Evolutionary conservation across 331 rosid species (phyloP).

Genomic region (Malus hybrid): DNA sequence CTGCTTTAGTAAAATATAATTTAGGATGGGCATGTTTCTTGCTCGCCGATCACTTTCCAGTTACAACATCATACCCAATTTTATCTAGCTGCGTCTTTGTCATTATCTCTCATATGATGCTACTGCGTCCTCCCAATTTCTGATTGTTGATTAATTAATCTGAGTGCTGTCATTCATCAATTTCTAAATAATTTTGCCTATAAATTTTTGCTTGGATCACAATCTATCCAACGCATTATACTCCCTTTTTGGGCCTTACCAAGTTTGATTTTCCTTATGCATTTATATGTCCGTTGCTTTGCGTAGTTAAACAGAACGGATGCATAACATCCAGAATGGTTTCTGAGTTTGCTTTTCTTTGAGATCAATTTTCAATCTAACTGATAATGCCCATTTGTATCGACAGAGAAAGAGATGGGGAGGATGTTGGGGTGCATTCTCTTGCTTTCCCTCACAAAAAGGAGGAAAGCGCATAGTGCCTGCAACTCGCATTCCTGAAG

Average conservation of each 20-base stretch:
- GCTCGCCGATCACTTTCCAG: constrained; percentile 5
- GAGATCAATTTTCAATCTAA: neutral
- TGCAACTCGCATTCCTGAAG: constrained; percentile 76
- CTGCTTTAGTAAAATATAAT: neutral
- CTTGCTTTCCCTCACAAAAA: constrained; percentile 82
- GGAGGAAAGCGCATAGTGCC: constrained; percentile 97
- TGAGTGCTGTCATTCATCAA: neutral
- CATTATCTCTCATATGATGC: neutral
- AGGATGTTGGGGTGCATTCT: constrained; percentile 89
- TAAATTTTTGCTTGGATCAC: too few relatives aligned
- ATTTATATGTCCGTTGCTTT: too few relatives aligned
- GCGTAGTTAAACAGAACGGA: too few relatives aligned
- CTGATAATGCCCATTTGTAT: constrained; percentile 19
- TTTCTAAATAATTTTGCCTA: neutral
- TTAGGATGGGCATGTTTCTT: neutral
- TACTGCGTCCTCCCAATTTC: neutral
- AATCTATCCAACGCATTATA: neutral
- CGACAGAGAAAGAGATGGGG: constrained; percentile 98
- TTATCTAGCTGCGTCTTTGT: neutral
- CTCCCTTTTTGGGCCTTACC: neutral
- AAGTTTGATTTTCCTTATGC: neutral
- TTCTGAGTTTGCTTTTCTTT: too few relatives aligned
- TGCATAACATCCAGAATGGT: too few relatives aligned
- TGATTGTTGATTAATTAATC: neutral
- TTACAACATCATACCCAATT: neutral